Base-by-base conservation (phyloP, 2,329 filamentous ascomycete species). In the Uncinocarpus reesii region DNA sequence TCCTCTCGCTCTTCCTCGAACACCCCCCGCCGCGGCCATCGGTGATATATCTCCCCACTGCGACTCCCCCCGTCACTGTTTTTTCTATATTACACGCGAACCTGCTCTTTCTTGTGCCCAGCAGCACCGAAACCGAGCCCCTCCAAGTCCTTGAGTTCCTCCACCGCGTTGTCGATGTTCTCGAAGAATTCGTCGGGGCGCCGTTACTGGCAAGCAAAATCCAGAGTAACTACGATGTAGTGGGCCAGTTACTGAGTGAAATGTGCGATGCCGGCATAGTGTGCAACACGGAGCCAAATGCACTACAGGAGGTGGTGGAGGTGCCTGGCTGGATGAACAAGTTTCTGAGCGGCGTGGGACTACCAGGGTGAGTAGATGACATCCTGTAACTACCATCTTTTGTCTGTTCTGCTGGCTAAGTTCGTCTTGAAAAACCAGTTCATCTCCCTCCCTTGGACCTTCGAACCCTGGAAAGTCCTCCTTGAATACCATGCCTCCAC, bases 221-320 rank as follows among this genome's bases (percentile, higher is more conserved):
- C 55, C 88, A 95, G 66, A 77, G 74, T 56, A 88, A 80, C 66
- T 96, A 96, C 68, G 86, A 96, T 78, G 83, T 96, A 23, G 84
- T 93, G 28, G 89, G 89, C 15, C 92, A 98, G 69, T 71, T 98
- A 21, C 74, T 96, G 51, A 86, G 82, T 53, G 92, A 98, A 69
- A 94, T 98, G 84, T 95, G 92, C 64, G 92, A 98, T 72, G 86
- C 82, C 34, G 92, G 92, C 13, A 77, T 81, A n/a, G 77, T 95
- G 29, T 84, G 78, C 60, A 94, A 87, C 49, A 95, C 90, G 1
- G 92, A 98, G 65, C 84, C 86, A 7, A 96, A 98, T 71, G 86
- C 89, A 16, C 69, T 98, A 60, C 78, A 87, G 58, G 92, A 98
- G 62, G 75, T 90, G 11, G 87, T 98, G 11, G 89, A 95, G 63